phyloP scores from a whole-genome alignment of 768 basidiomycete genomes.

The Naganishia onofrii region DNA sequence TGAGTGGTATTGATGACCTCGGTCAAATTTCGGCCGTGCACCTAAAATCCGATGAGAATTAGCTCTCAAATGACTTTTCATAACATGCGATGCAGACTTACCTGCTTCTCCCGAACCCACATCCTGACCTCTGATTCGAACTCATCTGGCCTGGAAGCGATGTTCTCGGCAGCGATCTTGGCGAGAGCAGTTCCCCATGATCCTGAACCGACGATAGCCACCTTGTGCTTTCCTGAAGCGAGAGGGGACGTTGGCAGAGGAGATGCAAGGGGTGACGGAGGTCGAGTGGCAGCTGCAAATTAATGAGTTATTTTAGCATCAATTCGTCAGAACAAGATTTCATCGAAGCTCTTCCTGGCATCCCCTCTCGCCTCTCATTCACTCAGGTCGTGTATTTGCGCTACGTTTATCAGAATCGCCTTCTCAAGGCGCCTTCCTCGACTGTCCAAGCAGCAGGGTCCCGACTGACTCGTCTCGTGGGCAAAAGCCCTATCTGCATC shows the following conservation, averaged over 20 bases:
- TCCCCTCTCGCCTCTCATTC: background rate
- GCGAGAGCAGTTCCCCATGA: slow-evolving; percentile 54
- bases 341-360: background rate
- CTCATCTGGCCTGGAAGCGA: slow-evolving; percentile 45
- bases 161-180: slow-evolving; percentile 52
- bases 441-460: too few relatives aligned
- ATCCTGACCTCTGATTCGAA: slow-evolving; percentile 55
- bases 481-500: too few relatives aligned
- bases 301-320: background rate
- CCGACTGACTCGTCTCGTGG: too few relatives aligned
- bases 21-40: slow-evolving; percentile 52
- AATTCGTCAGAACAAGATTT: background rate
- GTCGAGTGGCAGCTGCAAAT: slow-evolving; percentile 46
- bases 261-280: slow-evolving; percentile 45
- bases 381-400: too few relatives aligned
- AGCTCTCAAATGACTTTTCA: background rate
- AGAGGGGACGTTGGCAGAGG: slow-evolving; percentile 47
- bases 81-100: slow-evolving; percentile 32
- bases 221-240: slow-evolving; percentile 47
- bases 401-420: too few relatives aligned
- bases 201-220: slow-evolving; percentile 52
- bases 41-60: slow-evolving; percentile 33
- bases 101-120: slow-evolving; percentile 57
- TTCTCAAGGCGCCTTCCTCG: too few relatives aligned
- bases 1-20: slow-evolving; percentile 56